Base-by-base conservation (phyloP, 225 moss, liverwort and hornwort genomes). In the Straminergon stramineum region DNA sequence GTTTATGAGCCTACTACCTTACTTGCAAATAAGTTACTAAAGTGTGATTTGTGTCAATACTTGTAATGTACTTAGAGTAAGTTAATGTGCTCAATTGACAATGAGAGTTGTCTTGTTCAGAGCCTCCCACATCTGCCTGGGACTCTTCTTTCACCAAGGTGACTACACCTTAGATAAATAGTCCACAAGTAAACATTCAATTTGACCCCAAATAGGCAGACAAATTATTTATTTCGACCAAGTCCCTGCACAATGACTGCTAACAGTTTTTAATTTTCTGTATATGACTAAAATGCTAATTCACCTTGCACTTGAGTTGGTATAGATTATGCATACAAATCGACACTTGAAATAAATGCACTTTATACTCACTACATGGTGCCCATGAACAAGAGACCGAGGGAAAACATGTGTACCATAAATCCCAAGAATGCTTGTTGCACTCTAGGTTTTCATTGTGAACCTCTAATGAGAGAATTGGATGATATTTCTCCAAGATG, bases 321-420 rank as follows among this genome's bases (percentile, higher is more conserved):
- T 53, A 8, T 13, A 45, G 8, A 8, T 45, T 13, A 15, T 77
- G 14, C 35, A 77, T 6, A 6, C 2, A 20, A 15, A 55, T 13
- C 0, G 1, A 32, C 8, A 21, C 22, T 53, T 34, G 3, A 77
- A 77, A 35, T 55, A 13, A 5, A 23, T 53, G 13, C 16, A 56
- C 37, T 78, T 78, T 24, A 23, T 23, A 23, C 9, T 9, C 15
- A 31, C 0, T 2, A 30, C 45, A 30, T 30, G 16, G 48, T 51
- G 4, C 2, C 31, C 2, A 11, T 12, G 18, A 51, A 2, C 32
- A 32, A 51, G 7, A 51, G 8, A 51, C 1, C 0, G 0, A n/a
- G n/a, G 7, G 0, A 7, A 75, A 51, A 48, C 0, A 0, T 75
- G 2, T 19, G 5, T 0, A 19, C 7, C 4, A 70, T 0, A 0